These are phyloP conservation scores for Luffa aegyptiaca DNA, from an alignment of 306 rosid species.

Conservation along the genomic window DNA sequence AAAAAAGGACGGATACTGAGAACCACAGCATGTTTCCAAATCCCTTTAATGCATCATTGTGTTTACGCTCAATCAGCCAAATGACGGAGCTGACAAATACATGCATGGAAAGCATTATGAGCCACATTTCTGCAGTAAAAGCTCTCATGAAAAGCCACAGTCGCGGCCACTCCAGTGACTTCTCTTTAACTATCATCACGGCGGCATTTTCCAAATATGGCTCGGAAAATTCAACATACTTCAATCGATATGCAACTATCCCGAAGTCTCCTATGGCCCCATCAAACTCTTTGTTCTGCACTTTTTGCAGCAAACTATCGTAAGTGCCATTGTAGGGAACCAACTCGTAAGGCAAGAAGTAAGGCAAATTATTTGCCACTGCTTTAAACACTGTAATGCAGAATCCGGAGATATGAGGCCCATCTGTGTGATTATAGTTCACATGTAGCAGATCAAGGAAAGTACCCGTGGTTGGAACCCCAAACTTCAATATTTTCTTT, in stretches of 20 bases:
- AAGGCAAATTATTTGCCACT: too few species aligned
- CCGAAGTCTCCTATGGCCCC: conserved; percentile 56
- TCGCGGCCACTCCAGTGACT: conserved; percentile 17
- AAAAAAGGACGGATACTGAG: conserved; percentile 34
- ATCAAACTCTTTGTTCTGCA: conserved; percentile 5
- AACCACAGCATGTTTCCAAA: conserved; percentile 48
- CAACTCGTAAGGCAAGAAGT: too few species aligned
- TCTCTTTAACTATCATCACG: conserved; percentile 31
- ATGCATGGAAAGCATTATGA: conserved; percentile 24
- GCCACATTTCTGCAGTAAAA: conserved; percentile 44
- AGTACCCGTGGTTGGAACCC: too few species aligned
- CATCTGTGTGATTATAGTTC: too few species aligned
- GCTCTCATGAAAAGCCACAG: conserved; percentile 29
- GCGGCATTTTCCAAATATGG: conserved; percentile 37
- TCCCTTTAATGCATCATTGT: conserved; percentile 24
- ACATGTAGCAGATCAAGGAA: too few species aligned
- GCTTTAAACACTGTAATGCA: too few species aligned
- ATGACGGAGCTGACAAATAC: conserved; percentile 29
- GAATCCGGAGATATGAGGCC: too few species aligned
- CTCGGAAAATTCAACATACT: conserved; percentile 27
- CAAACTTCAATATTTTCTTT: too few species aligned
- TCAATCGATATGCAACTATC: conserved; percentile 31
- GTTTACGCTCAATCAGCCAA: conserved; percentile 39
- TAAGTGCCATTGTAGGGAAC: too few species aligned
- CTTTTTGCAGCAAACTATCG: too few species aligned